These are phyloP conservation scores for Piloderma croceum DNA, from an alignment of 768 basidiomycete genomes.

Conservation along the genomic window DNA sequence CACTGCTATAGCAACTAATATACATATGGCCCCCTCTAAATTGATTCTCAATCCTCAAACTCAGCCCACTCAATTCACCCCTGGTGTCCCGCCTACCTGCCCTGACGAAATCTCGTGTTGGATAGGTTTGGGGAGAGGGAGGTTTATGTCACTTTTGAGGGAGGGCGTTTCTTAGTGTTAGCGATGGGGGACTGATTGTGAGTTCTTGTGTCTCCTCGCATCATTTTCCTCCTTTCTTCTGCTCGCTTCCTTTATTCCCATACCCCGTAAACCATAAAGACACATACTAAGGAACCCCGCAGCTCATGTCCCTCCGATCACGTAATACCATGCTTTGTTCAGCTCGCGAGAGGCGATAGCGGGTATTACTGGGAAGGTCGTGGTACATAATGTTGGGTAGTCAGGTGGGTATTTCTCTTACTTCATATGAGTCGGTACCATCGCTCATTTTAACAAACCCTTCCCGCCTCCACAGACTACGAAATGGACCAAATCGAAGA, in stretches of 20 bases:
- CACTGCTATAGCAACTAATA: no score
- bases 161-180: constrained; percentile 59
- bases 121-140: constrained; percentile 80
- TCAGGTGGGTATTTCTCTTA: constrained; percentile 49
- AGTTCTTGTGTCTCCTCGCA: no score
- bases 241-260: constrained; percentile 35
- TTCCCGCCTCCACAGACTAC: constrained; percentile 42
- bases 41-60: constrained; percentile 87
- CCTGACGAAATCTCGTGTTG: constrained; percentile 87
- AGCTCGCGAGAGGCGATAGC: constrained; percentile 77
- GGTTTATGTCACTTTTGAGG: no score
- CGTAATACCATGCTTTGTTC: constrained; percentile 76
- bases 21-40: no score
- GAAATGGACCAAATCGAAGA: constrained; percentile 97
- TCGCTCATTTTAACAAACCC: neutral
- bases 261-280: neutral
- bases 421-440: neutral
- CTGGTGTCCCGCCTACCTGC: constrained; percentile 85
- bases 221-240: no score
- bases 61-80: constrained; percentile 94
- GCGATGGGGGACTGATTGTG: no score
- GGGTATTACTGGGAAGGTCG: constrained; percentile 80
- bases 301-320: constrained; percentile 78
- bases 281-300: constrained; percentile 57
- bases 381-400: constrained; percentile 80